Base-by-base conservation (phyloP, 202 grass and related monocot genomes). In the Tripidium arundinaceum region DNA sequence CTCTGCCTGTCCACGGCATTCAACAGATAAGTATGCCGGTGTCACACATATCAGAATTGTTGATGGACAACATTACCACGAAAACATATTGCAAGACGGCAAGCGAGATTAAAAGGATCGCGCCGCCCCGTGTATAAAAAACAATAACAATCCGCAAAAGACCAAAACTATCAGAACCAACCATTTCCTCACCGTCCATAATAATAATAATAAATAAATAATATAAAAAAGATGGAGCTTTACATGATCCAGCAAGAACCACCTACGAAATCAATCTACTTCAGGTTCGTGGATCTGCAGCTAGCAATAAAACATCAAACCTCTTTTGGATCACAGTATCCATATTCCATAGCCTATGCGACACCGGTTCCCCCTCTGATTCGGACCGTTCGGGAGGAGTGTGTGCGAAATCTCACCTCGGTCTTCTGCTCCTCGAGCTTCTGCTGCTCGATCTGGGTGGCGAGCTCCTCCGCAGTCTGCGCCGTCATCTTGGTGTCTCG, bases 401-500 rank as follows among this genome's bases (percentile, higher is more conserved):
- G 24, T 26, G 11, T 18, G 24, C 8, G 49, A 75, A 25, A 68
- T 62, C 61, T 75, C 29, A 87, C 86, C 86, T 87, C 68, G 15
- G 47, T 38, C 69, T 79, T 87, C 68, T 87, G 62, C 70, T 83
- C 86, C 75, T 87, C 80, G 22, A 92, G 42, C 83, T 86, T 76
- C 77, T 92, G 83, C 61, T 89, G 86, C 75, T 86, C 75, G 71
- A 92, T 73, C 68, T 92, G 75, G 78, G 83, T 84, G 39, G 82
- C 76, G 19, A 89, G 87, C 65, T 92, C 90, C 69, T 91, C 89
- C n/a, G 67, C 63, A 14, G 86, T 87, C 57, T 70, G 87, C 16
- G 81, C 71, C 31, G 87, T 92, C 83, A 89, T 92, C 47, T 55
- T 68, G 14, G 70, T 72, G 24, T 42, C 37, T 70, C 24, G 74